Evolutionary conservation across 176 grass and related monocot species (phyloP), one percentile per base, ranked within the genome.

Genomic region (Panicum miliaceum): DNA sequence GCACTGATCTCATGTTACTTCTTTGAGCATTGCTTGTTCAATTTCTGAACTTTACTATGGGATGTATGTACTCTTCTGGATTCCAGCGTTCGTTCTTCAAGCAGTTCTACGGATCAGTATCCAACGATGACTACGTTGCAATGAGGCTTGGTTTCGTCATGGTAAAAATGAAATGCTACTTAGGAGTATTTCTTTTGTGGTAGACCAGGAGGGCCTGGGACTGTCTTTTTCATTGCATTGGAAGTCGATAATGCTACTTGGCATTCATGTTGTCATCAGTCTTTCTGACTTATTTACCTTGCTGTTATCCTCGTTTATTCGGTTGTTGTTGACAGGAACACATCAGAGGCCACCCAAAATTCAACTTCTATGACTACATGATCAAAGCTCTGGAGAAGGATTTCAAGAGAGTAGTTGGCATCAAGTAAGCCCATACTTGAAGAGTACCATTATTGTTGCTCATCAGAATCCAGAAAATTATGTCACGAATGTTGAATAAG

Each of bases 51-150:
- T 58, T 46, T 50, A 79, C n/a, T n/a, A n/a, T 56, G 19, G 52
- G 22, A 37, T 45, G n/a, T n/a, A 7, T 56, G 18, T 50, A n/a
- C 14, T 64, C 62, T 66, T 53, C 53, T 38, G 69, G 12, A 12
- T 83, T 94, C 34, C 85, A 98, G 95, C 79, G 85, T 80, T 91
- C 92, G 23, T 98, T 98, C 78, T 86, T 98, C 10, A 98, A 98
- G 80, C 95, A 98, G 69, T 95, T 97, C 73, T 95, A 90, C 78
- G 89, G 77, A 77, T 90, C 95, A 22, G 66, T 98, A 25, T 90
- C 87, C 46, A 64, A 85, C 83, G 86, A 90, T 14, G 95, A 95
- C 19, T 95, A 98, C 36, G 78, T 71, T 13, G 85, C 92, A 45
- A 87, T 98, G 89, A 81, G 95, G 73, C 85, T 91, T 84, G 92